Evolutionary conservation across 352 stramenopile species (phyloP), one percentile per base, ranked within the genome.

Genomic region (Pythium grandisporangium): DNA sequence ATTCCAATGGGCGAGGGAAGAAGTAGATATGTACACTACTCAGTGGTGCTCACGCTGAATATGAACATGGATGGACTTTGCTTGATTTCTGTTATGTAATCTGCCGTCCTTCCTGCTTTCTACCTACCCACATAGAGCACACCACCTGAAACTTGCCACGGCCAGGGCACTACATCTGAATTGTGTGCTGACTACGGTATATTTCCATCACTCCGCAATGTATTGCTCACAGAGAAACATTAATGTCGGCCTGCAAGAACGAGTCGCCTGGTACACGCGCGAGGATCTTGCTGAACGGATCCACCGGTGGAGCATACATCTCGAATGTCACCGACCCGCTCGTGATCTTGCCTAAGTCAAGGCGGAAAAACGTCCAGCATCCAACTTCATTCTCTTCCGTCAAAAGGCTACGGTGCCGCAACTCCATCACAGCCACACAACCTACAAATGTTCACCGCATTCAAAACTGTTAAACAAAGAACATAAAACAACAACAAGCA

Each of bases 311-410:
- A 35, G 77, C 75, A 51, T 92, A 93, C 81, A 93, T 93, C 55
- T 93, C 81, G 25, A 93, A 90, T 34, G 78, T 93, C 30, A 86
- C 72, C 2, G 81, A 68, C 23, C 73, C 70, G 46, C 72, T 91
- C 40, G 81, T 89, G 66, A 91, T 92, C 61, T 86, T 88, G 65
- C 76, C 87, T 48, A 93, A 64, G 46, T 93, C 81, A 17, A 93
- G 45, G 16, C 82, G 78, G 70, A 93, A 91, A 57, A 93, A 93
- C 21, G 81, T 93, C 81, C 81, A 93, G 55, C 77, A 92, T 45
- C 79, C 77, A 22, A 93, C 78, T 62, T 93, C 81, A 41, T 86
- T 69, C 59, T 91, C 75, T 34, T 92, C 70, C 7, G 77, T 92
- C 25, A 89, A 61, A 36, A 86, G 61, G 52, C 73, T 93, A 30